Evolutionary conservation across 331 rosid species (phyloP), one percentile per base, ranked within the genome.

Genomic region (Malus hybrid): DNA sequence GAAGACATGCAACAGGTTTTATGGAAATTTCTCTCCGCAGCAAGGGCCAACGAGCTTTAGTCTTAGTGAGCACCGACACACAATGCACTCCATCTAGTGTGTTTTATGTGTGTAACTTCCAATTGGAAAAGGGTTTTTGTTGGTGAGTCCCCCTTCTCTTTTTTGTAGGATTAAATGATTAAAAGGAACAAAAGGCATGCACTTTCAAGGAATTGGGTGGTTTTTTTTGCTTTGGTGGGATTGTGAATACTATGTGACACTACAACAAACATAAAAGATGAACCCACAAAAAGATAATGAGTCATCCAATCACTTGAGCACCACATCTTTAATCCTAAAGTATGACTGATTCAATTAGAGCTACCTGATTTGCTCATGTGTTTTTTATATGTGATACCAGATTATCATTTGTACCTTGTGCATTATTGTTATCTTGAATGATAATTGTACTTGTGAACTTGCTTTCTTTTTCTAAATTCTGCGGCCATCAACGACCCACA

Each of bases 381-480:
- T 44, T 19, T 28, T 73, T 69, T 10, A 74, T 71, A 42, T 68
- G 68, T 70, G 77, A 74, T 62, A 74, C 24, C 24, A 24, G 24
- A 24, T 24, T 24, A 24, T 24, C 24, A 24, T 24, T 24, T 24
- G 24, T 24, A 24, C 74, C 69, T 73, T 74, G 34, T 68, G 57
- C 78, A 87, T 86, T 86, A 89, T 76, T 76, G 75, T 46, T 34
- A 50, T 57, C 66, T 70, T 71, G 34, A 68, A 52, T 73, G 57
- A 79, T 81, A 72, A 60, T 75, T 78, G 88, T 85, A 75, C 82
- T 68, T 63, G 39, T 52, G 63, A 69, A 46, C 74, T 75, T 74
- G 18, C 44, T 42, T 77, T 53, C 70, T 70, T 68, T 57, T 53
- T 16, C 50, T 70, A 18, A 60, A 64, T 67, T 68, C 63, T 69